Evolutionary conservation across 345 rosid genomes (phyloP), one percentile per base, ranked within the genome.

Genomic region (Xanthoceras sorbifolium): DNA sequence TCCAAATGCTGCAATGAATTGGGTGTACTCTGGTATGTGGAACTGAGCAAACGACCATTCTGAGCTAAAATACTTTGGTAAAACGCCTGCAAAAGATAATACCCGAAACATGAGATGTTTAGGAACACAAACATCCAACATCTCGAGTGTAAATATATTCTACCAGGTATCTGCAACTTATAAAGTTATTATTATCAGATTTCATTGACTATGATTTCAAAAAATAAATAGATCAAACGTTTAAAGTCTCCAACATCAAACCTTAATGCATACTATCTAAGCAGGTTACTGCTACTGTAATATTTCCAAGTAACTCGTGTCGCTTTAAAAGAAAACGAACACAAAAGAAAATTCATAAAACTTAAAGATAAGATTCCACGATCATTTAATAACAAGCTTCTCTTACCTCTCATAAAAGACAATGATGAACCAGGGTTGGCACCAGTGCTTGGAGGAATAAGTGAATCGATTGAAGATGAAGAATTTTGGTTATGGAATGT

Each of bases 21-120:
- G 92, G 73, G 91, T 83, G 66, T 77, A 88, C 83, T 89, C 98
- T 29, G 91, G 94, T 71, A 93, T 70, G 77, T 86, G 97, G 81
- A 94, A 90, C 92, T 82, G 94, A 59, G 98, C 97, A 79, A 93
- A 91, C 65, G 97, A 94, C 98, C 98, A 91, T 62, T 94, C 98
- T 23, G 98, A 94, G 87, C 98, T 94, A 83, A 94, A 94, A 82
- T 94, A 94, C 77, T 84, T 93, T 14, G 98, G 98, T 69, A 94
- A 80, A 68, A 94, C 87, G 75, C 95, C 97, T 94, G 94, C 25
- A 83, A 71, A 44, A 78, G 7, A 9, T 31, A 26, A 31, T 26
- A 61, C 46, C 65, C 67, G 57, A 67, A 64, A 60, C 9, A 34
- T 36, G 20, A 64, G 71, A 75, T 38, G 23, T 55, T 29, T 64